Base-by-base conservation (phyloP, 352 stramenopile genomes). In the Pythium dissimile region DNA sequence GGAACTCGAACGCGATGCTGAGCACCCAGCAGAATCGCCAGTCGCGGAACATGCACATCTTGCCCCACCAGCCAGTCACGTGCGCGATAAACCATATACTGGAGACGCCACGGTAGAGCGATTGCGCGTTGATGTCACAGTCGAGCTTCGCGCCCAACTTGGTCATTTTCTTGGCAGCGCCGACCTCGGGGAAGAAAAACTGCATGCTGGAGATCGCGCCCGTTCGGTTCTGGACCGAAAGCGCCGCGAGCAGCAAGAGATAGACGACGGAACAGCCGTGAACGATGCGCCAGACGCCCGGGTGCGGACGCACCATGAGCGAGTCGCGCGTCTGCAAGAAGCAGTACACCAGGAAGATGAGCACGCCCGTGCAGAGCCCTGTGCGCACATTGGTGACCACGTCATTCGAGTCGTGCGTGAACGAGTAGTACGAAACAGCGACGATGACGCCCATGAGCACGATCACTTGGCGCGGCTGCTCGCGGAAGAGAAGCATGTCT, bases 11-110 rank as follows among this genome's bases (percentile, higher is more conserved):
- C 46, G 84, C 75, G 41, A 97, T 80, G 50, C 77, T 91, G 20
- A 97, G 73, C 50, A 96, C 78, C 88, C 84, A 96, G 64, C 89
- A 96, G 38, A 97, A 89, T n/a, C 83, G 70, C 89, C 89, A 97
- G 75, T 97, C 89, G 23, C 89, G 87, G 63, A 97, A 97, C 76
- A 97, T 95, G 66, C 89, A 96, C 84, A 97, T 97, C 66, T 97
- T 97, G 49, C 85, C 87, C 88, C 87, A 96, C 88, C 88, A 95
- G 21, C 80, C 80, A 9, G 82, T 88, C 46, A 92, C 80, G 44
- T 95, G 86, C 10, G 84, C 83, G n/a, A 91, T 39, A 45, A 94
- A 93, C 83, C 83, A 93, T 49, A 93, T 91, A 30, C 79, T 91
- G 31, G 80, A 82, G 23, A 93, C 73, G 26, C 84, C 84, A 5